A percentile compares a stretch with the other conserved stretches of the same genome.
Evolutionary conservation across 176 grass and related monocot genomes (phyloP).

Genomic region (Paspalum vaginatum): DNA sequence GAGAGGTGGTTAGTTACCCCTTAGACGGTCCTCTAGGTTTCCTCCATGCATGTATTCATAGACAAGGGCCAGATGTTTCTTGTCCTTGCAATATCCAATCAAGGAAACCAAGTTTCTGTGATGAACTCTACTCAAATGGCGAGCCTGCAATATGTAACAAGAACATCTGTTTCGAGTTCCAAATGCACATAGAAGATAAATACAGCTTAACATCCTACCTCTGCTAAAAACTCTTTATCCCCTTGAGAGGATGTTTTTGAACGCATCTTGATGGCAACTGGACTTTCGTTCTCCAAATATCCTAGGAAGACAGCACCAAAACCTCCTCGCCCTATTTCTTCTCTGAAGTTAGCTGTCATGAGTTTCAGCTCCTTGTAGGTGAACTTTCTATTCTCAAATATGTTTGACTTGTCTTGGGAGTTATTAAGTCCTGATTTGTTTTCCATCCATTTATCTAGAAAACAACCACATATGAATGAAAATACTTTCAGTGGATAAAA

Average conservation of each 20-base stretch:
- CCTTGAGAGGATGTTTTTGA: constrained; percentile 57
- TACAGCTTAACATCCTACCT: constrained; percentile 50
- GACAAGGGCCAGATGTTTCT: constrained; percentile 53
- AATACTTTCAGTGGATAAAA: neutral
- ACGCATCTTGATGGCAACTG: constrained; percentile 73
- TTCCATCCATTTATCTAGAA: constrained; percentile 32
- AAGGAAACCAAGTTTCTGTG: constrained; percentile 72
- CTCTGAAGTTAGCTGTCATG: constrained; percentile 65
- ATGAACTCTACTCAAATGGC: constrained; percentile 66
- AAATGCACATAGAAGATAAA: neutral
- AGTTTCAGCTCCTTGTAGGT: constrained; percentile 64
- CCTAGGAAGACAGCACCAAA: constrained; percentile 76
- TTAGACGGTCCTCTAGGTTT: constrained; percentile 40
- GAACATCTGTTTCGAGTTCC: neutral
- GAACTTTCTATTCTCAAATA: constrained; percentile 55
- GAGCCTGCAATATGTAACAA: constrained; percentile 48
- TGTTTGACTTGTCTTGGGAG: neutral
- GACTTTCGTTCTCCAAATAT: constrained; percentile 55
- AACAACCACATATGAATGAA: neutral
- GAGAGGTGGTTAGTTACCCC: constrained; percentile 14
- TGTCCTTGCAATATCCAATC: constrained; percentile 77
- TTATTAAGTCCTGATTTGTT: constrained; percentile 16
- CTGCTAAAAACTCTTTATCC: constrained; percentile 59
- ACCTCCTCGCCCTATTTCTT: constrained; percentile 69
- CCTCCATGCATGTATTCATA: constrained; percentile 65